Conservation (phyloP, 177 flowering plant genomes). For the Vitis hybrid region DNA sequence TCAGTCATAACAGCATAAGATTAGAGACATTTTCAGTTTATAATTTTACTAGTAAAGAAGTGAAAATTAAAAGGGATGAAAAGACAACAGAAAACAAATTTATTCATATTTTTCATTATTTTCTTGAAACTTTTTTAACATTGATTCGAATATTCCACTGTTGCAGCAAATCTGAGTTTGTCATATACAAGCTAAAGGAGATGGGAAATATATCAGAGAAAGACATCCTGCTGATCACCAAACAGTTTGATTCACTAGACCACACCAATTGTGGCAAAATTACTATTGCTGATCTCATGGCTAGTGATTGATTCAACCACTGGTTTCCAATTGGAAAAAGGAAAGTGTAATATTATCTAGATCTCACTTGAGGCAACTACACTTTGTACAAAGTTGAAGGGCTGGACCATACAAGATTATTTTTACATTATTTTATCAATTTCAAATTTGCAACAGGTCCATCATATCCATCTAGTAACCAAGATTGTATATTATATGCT, state of each 20-base stretch:
- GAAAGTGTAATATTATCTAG: neutral
- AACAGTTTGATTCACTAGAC: constrained; percentile 39
- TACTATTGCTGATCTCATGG: constrained; percentile 37
- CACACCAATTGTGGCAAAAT: constrained; percentile 32
- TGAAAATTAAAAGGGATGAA: neutral
- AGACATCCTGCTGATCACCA: constrained; percentile 36
- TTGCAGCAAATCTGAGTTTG: constrained; percentile 45
- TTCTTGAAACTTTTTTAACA: neutral
- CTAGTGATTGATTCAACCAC: constrained; percentile 10
- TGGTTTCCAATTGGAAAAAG: neutral
- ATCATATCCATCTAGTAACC: neutral
- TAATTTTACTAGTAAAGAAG: neutral
- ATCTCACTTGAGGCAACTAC: neutral
- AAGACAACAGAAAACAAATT: neutral
- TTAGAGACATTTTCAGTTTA: no score
- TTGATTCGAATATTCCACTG: neutral
- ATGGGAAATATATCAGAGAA: constrained; percentile 47
- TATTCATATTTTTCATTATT: neutral
- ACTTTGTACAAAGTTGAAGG: neutral
- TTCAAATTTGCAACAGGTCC: neutral
- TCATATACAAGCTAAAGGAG: constrained; percentile 47
- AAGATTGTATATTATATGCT: neutral
- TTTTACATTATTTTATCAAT: neutral
- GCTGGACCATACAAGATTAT: neutral
- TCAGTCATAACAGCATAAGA: no score